Conservation (phyloP, 2,329 filamentous ascomycete genomes). For the Fusarium udum region DNA sequence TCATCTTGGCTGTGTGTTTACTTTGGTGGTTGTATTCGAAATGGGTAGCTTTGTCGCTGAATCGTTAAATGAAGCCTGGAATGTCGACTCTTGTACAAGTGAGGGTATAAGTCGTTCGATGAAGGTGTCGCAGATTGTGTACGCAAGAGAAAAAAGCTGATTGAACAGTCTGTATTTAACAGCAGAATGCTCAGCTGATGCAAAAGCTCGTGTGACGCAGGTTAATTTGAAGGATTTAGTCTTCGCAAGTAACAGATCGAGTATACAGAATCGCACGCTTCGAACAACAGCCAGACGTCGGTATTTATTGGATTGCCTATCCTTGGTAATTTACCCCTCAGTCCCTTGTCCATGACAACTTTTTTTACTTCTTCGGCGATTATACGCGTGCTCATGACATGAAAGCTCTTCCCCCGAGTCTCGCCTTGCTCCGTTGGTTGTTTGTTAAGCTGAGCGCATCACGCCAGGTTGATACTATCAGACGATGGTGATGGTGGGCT, state of each 20-base stretch:
- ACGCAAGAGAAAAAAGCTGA: background rate
- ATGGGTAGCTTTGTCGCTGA: background rate
- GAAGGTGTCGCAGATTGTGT: background rate
- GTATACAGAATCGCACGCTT: conserved; percentile 13
- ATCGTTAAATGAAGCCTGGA: background rate
- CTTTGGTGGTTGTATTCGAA: background rate
- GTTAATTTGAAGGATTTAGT: background rate
- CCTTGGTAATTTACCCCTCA: conserved; percentile 14
- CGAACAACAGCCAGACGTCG: conserved; percentile 3
- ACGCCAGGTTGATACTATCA: conserved; percentile 44
- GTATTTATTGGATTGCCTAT: conserved; percentile 40
- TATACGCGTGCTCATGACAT: conserved; percentile 20
- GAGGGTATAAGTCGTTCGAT: background rate
- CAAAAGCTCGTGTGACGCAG: background rate
- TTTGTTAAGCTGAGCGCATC: conserved; percentile 41
- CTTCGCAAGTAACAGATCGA: conserved; percentile 8
- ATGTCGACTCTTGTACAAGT: background rate
- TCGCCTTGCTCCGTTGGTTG: conserved; percentile 42
- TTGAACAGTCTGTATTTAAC: background rate
- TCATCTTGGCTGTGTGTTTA: conserved; percentile 40
- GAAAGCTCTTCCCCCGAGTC: conserved; percentile 35
- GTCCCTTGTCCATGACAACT: conserved; percentile 23
- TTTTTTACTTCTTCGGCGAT: conserved; percentile 9
- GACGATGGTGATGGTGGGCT: conserved; percentile 38
- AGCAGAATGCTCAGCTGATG: background rate